Evolutionary conservation across 106 monocot genomes (phyloP), one percentile per base, ranked within the genome.

Genomic region (Acanthochlamys bracteata): DNA sequence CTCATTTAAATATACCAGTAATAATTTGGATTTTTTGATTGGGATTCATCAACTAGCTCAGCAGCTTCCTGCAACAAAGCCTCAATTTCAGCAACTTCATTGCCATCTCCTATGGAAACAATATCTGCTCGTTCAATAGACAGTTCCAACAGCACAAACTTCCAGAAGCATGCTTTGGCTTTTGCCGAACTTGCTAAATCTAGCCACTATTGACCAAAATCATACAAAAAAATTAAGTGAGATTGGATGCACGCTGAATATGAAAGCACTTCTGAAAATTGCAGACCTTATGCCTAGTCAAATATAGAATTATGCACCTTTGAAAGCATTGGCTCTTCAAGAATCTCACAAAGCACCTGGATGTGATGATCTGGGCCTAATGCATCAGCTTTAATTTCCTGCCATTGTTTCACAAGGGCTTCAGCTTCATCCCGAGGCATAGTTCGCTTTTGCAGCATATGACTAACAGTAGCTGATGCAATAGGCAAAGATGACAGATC

Each of bases 11-110:
- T 33, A 24, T 59, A 96, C 95, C 95, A 91, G 80, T 90, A 88
- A 71, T 96, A 96, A 60, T 78, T 85, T 24, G 78, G 76, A 53
- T 82, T 90, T 61, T 74, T 81, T 12, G 61, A 74, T 40, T 83
- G 80, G 61, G 71, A 68, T 25, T 69, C 80, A 71, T 88, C 84
- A 20, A 91, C 78, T 76, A 98, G 84, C 58, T 98, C 91, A 53
- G 96, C 91, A 40, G 96, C 96, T 85, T 98, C 96, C 73, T 98
- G 87, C 64, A 98, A 45, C 41, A 83, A 46, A 7, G 80, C 96
- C 58, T 85, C 88, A 73, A 98, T 83, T 64, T 98, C 91, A 53
- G 96, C 88, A 19, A 74, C 45, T 66, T 91, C 95, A 26, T 41
- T 24, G 39, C 72, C 85, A 57, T 67, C 56, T 62, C 61, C 96